These are phyloP conservation scores for Lactifluus subvellereus DNA, from an alignment of 768 basidiomycete genomes.

Conservation along the genomic window DNA sequence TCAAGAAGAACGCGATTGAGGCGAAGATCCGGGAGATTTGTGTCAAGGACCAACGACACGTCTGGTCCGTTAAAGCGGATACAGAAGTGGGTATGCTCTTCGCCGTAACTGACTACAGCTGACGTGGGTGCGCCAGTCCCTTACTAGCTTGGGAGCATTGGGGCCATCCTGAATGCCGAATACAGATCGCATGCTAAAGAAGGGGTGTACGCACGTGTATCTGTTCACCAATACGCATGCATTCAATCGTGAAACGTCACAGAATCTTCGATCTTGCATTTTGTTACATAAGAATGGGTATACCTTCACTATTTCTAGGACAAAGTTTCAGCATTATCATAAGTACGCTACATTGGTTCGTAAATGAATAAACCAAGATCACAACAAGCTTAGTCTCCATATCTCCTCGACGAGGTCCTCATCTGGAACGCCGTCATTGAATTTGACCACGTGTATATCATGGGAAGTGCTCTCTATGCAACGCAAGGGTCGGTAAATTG, in stretches of 20 bases:
- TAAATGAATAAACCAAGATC: not conserved
- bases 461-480: conserved; percentile 25
- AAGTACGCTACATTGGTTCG: not conserved
- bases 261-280: not conserved
- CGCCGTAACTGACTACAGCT: not conserved
- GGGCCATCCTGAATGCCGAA: not conserved
- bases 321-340: not conserved
- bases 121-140: conserved; percentile 4
- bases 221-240: not conserved
- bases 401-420: conserved; percentile 10
- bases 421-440: not conserved
- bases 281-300: conserved; percentile 3
- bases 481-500: not conserved
- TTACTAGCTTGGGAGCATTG: not conserved
- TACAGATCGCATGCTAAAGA: not conserved
- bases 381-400: conserved; percentile 18
- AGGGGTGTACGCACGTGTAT: conserved; percentile 2
- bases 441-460: conserved; percentile 21
- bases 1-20: conserved; percentile 82
- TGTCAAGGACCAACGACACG: conserved; percentile 65
- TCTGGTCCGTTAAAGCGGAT: conserved; percentile 62
- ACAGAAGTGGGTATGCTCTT: conserved; percentile 9
- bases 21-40: conserved; percentile 72
- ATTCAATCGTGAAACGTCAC: not conserved
- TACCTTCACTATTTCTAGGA: not conserved